These are phyloP conservation scores for Saitozyma sp. DNA, from an alignment of 768 basidiomycete genomes.

Conservation along the genomic window DNA sequence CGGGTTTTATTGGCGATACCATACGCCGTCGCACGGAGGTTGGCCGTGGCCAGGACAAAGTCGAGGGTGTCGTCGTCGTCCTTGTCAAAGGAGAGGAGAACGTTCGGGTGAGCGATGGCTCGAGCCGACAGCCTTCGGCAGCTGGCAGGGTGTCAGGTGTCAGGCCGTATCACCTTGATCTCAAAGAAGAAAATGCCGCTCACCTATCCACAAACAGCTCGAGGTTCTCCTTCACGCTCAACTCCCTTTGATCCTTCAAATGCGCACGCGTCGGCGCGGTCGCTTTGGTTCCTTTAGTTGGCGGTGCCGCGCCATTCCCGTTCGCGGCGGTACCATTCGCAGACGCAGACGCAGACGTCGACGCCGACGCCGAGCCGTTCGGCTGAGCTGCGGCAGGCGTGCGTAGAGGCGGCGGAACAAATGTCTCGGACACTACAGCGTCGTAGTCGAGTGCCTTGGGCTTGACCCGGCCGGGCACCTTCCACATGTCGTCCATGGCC, in stretches of 20 bases:
- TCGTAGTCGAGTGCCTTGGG: conserved; percentile 82
- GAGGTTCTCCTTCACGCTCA: conserved; percentile 78
- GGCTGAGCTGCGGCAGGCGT: conserved; percentile 22
- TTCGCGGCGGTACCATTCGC: conserved; percentile 16
- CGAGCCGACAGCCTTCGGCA: conserved; percentile 71
- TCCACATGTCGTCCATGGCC: conserved; percentile 97
- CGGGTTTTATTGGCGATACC: conserved; percentile 83
- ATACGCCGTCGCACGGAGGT: conserved; percentile 86
- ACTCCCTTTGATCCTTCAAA: conserved; percentile 77
- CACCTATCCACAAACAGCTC: conserved; percentile 83
- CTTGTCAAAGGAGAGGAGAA: conserved; percentile 79
- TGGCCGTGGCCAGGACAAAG: conserved; percentile 92
- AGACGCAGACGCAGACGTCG: conserved; percentile 41
- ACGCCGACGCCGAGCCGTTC: conserved; percentile 3
- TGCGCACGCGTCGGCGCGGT: not conserved
- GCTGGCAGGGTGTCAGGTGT: conserved; percentile 55
- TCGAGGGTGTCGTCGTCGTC: conserved; percentile 96
- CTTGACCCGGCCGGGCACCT: conserved; percentile 66
- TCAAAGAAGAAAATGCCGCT: no score
- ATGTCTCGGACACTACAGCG: conserved; percentile 67
- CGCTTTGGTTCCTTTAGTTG: conserved; percentile 7
- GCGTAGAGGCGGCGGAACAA: conserved; percentile 55
- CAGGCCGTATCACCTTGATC: not conserved
- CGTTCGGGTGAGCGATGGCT: conserved; percentile 59
- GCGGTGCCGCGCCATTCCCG: conserved; percentile 26